phyloP scores from a whole-genome alignment of 2,329 filamentous ascomycete genomes.

The Phialocephala subalpina region DNA sequence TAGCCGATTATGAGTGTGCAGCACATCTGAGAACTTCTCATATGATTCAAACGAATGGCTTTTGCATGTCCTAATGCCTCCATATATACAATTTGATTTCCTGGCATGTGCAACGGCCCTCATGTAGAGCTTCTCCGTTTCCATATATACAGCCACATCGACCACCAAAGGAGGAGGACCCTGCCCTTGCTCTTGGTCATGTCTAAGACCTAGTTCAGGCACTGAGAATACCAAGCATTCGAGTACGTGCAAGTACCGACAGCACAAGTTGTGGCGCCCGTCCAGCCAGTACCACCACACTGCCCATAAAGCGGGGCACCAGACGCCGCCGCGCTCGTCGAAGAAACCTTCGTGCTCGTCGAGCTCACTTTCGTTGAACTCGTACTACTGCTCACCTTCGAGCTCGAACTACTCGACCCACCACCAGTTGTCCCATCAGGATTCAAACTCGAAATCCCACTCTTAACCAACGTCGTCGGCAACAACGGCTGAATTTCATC shows the following conservation, averaged over 20 bases:
- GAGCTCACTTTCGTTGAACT: neutral
- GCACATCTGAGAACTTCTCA: too few species aligned
- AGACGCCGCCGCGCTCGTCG: neutral
- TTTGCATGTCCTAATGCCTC: too few species aligned
- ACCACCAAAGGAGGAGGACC: too few species aligned
- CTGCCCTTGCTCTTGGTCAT: too few species aligned
- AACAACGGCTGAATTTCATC: conserved; percentile 53
- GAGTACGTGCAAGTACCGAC: conserved; percentile 15
- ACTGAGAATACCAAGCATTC: conserved; percentile 18
- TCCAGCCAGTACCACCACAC: conserved; percentile 13
- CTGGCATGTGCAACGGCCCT: too few species aligned
- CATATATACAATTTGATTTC: too few species aligned
- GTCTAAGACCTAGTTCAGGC: conserved; percentile 4
- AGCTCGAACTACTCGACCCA: neutral
- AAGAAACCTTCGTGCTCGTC: conserved; percentile 1
- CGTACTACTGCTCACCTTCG: neutral
- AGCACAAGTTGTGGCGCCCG: neutral
- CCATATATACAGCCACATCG: too few species aligned
- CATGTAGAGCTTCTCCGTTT: too few species aligned
- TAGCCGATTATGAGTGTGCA: too few species aligned
- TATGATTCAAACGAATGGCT: too few species aligned
- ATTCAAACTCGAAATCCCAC: conserved; percentile 27
- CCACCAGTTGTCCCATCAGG: neutral
- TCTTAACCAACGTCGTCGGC: conserved; percentile 42
- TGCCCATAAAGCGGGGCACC: conserved; percentile 9